Evolutionary conservation across 495 filamentous ascomycete species (phyloP), one percentile per base, ranked within the genome.

Genomic region (Hypoxylon fuscum): DNA sequence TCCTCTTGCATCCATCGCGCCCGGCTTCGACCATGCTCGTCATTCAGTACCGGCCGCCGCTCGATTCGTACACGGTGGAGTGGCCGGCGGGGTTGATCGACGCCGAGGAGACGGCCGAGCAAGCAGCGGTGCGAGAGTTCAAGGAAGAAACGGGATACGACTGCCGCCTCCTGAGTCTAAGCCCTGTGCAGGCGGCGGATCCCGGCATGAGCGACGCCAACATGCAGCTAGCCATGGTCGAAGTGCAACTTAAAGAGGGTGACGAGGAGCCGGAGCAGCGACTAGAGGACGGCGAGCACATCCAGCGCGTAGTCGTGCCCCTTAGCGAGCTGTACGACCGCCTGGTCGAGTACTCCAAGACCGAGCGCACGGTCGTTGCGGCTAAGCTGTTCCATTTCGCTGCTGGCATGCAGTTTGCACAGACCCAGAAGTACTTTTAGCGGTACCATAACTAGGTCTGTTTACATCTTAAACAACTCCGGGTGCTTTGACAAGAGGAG

Each of bases 101-200:
- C 75, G 86, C 83, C 7, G 84, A 83, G 11, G 92, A 96, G 73
- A 89, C 85, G 9, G 83, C 90, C 2, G 90, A 92, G 70, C 72
- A 89, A 64, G 91, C 90, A 51, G 92, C 92, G 0, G 85, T 95
- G 31, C 79, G 92, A 34, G 92, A 96, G 72, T 84, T 97, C 56
- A 88, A 85, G 64, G 93, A 97, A 77, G 93, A 97, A 76, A 96
- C 91, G 3, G 93, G 93, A 1, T 97, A 93, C 70, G 82, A 71
- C 18, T 76, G 71, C 47, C 49, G 40, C 10, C 65, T 76, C 5
- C 43, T 74, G 0, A 59, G 59, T 32, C 53, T 76, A 2, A 74
- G 70, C 17, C 77, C 77, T 15, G 59, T 69, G 40, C 72, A 75
- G 62, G 70, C 72, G 31, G 71, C 73, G 34, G 79, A 83, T 54